Base-by-base conservation (phyloP, 352 stramenopile genomes). In the Thalassiosira exigua region DNA sequence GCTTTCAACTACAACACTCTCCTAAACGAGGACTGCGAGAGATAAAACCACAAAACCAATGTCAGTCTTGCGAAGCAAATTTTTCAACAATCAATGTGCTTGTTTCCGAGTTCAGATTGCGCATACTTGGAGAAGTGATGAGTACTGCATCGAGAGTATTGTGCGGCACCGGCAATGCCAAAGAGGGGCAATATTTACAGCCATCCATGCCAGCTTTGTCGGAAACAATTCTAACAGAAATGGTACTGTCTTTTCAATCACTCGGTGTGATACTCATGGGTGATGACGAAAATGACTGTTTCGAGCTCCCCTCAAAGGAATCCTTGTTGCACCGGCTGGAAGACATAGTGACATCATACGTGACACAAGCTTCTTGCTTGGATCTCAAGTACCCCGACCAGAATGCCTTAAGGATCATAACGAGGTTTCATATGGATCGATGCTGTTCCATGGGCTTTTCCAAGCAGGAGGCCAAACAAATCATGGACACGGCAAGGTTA, bases 341-440 rank as follows among this genome's bases (percentile, higher is more conserved):
- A 73, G 48, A 73, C 32, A 77, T 69, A 53, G 42, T 82, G 36
- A 29, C 42, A 30, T 66, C 41, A 22, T 87, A 62, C 48, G 32
- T 82, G 22, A 69, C 50, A 48, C 73, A 83, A 59, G 57, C 83
- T 19, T 83, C 79, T 0, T 83, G 61, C 57, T 68, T 87, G 32
- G 79, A 87, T 62, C 59, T 79, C 22, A 41, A 73, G 44, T 51
- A 76, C 52, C 73, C 72, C 27, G 75, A 60, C 46, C 41, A 68
- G 56, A 65, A 66, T 74, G 52, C 73, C 30, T 52, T 80, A 19
- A 44, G 64, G 21, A 83, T 73, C 24, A 75, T 81, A 51, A 39
- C 56, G 7, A 77, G 48, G 44, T 29, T 87, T 30, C 27, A 27
- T 54, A n/a, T 59, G 33, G 64, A 82, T 24, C 52, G 54, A 57